phyloP scores from a whole-genome alignment of 177 flowering plant species.

The Vitis hybrid region DNA sequence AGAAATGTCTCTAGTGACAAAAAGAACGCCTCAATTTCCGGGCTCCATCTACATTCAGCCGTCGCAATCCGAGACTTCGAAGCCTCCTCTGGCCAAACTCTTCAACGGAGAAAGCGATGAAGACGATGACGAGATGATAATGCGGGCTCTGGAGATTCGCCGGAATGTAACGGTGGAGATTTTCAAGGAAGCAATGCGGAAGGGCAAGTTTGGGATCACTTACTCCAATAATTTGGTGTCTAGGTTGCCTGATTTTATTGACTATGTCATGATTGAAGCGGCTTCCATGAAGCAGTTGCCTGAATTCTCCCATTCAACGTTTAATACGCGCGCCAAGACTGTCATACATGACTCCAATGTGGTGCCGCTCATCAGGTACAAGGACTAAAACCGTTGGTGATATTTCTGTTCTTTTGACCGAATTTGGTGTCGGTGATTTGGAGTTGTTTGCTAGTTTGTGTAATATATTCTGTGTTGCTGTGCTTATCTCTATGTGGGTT shows the following conservation, averaged over 20 bases:
- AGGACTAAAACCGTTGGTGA: not conserved
- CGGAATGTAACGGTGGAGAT: conserved; percentile 67
- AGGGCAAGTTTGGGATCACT: conserved; percentile 75
- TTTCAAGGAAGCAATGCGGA: conserved; percentile 54
- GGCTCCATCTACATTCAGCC: conserved; percentile 59
- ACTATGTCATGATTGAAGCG: conserved; percentile 76
- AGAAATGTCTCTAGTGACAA: conserved; percentile 41
- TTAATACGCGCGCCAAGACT: conserved; percentile 60
- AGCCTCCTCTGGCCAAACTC: conserved; percentile 34
- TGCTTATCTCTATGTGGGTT: not conserved
- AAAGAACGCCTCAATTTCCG: conserved; percentile 66
- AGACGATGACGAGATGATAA: conserved; percentile 47
- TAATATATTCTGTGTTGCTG: not conserved
- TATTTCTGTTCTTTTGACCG: not conserved
- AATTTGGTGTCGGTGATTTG: not conserved
- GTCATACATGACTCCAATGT: conserved; percentile 58
- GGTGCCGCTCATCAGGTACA: conserved; percentile 74
- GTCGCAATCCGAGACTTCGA: conserved; percentile 15
- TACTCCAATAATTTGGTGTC: conserved; percentile 63
- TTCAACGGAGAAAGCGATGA: conserved; percentile 28
- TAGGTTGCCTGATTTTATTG: conserved; percentile 53
- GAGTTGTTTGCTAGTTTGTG: not conserved
- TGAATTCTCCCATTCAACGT: conserved; percentile 52
- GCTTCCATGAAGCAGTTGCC: conserved; percentile 68
- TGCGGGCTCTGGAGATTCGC: conserved; percentile 68